Base-by-base conservation (phyloP, 805 yeast species). In the Saccharomycopsis sp. region DNA sequence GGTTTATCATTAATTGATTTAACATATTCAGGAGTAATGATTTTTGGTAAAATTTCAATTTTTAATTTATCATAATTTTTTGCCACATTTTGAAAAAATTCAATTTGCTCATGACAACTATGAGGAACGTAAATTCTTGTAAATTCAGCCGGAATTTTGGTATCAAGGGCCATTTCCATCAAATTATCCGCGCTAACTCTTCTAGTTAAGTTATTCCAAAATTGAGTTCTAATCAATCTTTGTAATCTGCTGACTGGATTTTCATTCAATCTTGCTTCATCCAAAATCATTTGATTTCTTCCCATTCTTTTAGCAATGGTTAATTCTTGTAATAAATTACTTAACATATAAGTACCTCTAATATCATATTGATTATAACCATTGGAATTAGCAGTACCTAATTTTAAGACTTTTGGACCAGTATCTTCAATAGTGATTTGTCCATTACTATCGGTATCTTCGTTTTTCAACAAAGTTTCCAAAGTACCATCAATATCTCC, bases 281-380 rank as follows among this genome's bases (percentile, higher is more conserved):
- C 95, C 45, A 87, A 60, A 37, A 83, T 66, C 67, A 86, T 76
- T 53, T 76, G 81, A 47, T 74, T 76, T 47, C 89, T 69, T 6
- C 95, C 95, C 56, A 77, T 72, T 42, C 81, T 64, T 54, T 82
- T 75, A 12, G 96, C 96, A 46, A 86, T 76, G 1, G 95, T 85
- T 49, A 87, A 66, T 59, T 87, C 96, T 61, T 87, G 96, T 41
- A 87, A 66, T 30, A 88, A 60, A 58, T 88, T 88, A 0, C 92
- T 79, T 36, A 87, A 62, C 88, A 82, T 82, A 54, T 87, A 87
- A 0, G 95, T 87, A 3, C 96, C 96, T 44, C 94, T 64, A 41
- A 87, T 69, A 45, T 79, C 83, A 40, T 72, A 71, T 50, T 73
- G 78, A 29, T 74, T 77, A 61, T 61, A 84, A 1, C 96, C 96